phyloP scores from a whole-genome alignment of 768 basidiomycete species.

The Russula compacta region DNA sequence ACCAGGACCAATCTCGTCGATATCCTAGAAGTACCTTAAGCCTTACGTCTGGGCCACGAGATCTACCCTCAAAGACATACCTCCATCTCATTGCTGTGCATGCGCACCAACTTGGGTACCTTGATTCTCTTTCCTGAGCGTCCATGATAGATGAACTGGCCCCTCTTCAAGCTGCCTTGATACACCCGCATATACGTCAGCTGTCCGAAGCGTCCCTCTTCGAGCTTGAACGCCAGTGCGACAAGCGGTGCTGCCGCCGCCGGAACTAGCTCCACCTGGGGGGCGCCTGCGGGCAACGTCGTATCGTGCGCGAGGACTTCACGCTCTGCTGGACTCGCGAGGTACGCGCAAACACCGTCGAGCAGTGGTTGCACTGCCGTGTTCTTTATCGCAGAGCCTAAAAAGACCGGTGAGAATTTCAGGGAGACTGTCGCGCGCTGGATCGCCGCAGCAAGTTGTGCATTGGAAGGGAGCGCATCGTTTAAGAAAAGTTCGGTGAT shows the following conservation, averaged over 20 bases:
- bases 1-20: conserved; percentile 88
- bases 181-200: conserved; percentile 98
- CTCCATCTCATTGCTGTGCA: conserved; percentile 99
- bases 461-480: conserved; percentile 65
- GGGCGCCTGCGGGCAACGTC: conserved; percentile 49
- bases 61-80: conserved; percentile 31
- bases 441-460: conserved; percentile 75
- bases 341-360: conserved; percentile 92
- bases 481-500: conserved; percentile 87
- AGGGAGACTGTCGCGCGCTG: conserved; percentile 80
- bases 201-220: conserved; percentile 96
- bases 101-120: conserved; percentile 88
- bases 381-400: conserved; percentile 97
- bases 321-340: conserved; percentile 80
- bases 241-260: conserved; percentile 84
- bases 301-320: conserved; percentile 61
- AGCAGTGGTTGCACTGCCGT: conserved; percentile 89
- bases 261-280: conserved; percentile 68
- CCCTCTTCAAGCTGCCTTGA: conserved; percentile 86
- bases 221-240: conserved; percentile 95
- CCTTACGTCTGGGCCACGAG: background rate
- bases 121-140: conserved; percentile 96
- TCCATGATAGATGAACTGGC: conserved; percentile 80
- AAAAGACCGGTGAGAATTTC: conserved; percentile 93
- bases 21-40: conserved; percentile 47